phyloP scores from a whole-genome alignment of 306 rosid species.

The Prunus kanzakura region DNA sequence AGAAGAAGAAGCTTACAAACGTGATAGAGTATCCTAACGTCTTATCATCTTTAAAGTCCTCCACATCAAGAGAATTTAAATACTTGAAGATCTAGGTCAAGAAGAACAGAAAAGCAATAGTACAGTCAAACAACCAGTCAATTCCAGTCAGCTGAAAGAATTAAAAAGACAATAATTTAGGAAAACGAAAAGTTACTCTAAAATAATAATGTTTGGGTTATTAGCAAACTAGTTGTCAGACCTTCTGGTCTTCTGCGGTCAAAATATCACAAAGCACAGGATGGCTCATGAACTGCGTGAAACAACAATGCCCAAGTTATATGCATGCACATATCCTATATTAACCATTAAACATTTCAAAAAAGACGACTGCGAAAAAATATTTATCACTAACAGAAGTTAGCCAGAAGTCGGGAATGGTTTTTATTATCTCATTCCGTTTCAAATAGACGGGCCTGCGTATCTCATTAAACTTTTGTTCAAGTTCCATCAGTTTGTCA shows the following conservation, averaged over 20 bases:
- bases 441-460: constrained; percentile 61
- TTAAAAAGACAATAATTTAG: not conserved
- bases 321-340: not conserved
- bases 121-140: constrained; percentile 8
- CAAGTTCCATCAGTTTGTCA: constrained; percentile 65
- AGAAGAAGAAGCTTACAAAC: constrained; percentile 50
- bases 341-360: not conserved
- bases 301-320: constrained; percentile 23
- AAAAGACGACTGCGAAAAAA: not conserved
- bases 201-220: not conserved
- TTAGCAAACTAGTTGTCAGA: constrained; percentile 20
- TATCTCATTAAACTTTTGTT: constrained; percentile 69
- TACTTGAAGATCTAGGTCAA: constrained; percentile 55
- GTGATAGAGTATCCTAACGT: constrained; percentile 56
- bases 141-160: constrained; percentile 12
- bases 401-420: constrained; percentile 85
- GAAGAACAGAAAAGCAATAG: constrained; percentile 10
- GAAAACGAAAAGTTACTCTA: not conserved
- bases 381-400: constrained; percentile 69
- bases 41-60: constrained; percentile 56
- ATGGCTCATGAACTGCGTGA: constrained; percentile 81
- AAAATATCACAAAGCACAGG: constrained; percentile 72
- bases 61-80: constrained; percentile 54
- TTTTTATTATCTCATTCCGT: constrained; percentile 61
- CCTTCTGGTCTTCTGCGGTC: constrained; percentile 65